Evolutionary conservation across 805 yeast genomes (phyloP), one percentile per base, ranked within the genome.

Genomic region (Ogataea pini): DNA sequence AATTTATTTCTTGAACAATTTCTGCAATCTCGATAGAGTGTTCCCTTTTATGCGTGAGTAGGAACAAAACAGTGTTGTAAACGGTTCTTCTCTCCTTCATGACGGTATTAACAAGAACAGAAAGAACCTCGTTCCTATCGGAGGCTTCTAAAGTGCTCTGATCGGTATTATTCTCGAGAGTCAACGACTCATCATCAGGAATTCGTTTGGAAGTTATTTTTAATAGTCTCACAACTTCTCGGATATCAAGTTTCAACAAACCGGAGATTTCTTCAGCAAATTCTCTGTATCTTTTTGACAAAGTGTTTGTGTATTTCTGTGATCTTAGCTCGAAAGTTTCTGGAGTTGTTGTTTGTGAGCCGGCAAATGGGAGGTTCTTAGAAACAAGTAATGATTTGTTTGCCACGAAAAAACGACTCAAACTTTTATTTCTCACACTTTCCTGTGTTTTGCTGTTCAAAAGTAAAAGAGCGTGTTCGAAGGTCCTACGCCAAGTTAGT

Each of bases 41-140:
- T 7, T 18, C 3, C 9, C 36, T 25, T 12, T 36, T 39, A n/a
- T 46, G 31, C 24, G 47, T 45, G 20, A 74, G 57, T 32, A 74
- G 58, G 54, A 67, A 71, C 33, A 70, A 58, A 1, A 73, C 68
- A 3, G 78, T 62, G 34, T 72, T 70, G n/a, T 81, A 57, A 0
- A 80, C 64, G 1, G 71, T 61, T 50, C 81, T 67, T 58, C 85
- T 73, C 57, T 84, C 89, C 47, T 72, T 64, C 47, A 80, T 63
- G 1, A 78, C 66, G n/a, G 61, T 63, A 17, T 68, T 60, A 7
- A 70, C 65, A 57, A 73, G 71, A n/a, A 72, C 52, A 13, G 61
- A 43, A 14, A 70, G 49, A 31, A 72, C 57, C 36, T 70, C 67
- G 47, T 65, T 68, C 36, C 69, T 56, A 37, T 73, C 75, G 8